phyloP scores from a whole-genome alignment of 2,329 filamentous ascomycete genomes.

The Fusarium armeniacum region DNA sequence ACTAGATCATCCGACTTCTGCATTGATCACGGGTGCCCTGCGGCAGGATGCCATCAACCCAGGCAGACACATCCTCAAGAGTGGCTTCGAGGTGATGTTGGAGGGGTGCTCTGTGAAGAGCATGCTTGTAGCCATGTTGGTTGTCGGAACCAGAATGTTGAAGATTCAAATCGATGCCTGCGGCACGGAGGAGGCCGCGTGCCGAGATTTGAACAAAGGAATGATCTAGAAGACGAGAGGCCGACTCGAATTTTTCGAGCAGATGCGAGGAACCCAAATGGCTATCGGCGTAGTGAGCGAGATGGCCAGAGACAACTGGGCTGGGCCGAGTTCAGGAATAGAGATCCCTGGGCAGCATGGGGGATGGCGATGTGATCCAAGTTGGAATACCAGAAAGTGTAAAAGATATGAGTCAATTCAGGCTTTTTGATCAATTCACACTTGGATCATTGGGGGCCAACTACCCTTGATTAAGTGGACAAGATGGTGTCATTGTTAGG shows the following conservation, averaged over 20 bases:
- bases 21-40: conserved; percentile 36
- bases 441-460: background rate
- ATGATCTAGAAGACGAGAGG: conserved; percentile 4
- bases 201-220: conserved; percentile 8
- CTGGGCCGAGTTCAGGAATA: conserved; percentile 35
- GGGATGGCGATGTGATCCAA: conserved; percentile 31
- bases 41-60: conserved; percentile 33
- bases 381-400: conserved; percentile 8
- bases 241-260: background rate
- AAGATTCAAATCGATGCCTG: conserved; percentile 34
- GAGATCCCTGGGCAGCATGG: conserved; percentile 40
- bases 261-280: background rate
- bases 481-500: conserved; percentile 3
- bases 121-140: conserved; percentile 42
- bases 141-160: conserved; percentile 34
- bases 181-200: conserved; percentile 26
- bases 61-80: conserved; percentile 13
- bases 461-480: background rate
- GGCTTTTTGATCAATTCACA: conserved; percentile 10
- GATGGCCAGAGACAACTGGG: conserved; percentile 27
- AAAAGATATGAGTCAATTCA: conserved; percentile 10
- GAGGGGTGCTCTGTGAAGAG: conserved; percentile 35
- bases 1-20: conserved; percentile 39
- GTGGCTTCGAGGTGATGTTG: background rate
- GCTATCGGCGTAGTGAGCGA: background rate